Percentiles rank a stretch among this genome's conserved stretches.
Evolutionary conservation across 805 yeast genomes (phyloP).

Genomic region (Kodamaea neixiangensis): DNA sequence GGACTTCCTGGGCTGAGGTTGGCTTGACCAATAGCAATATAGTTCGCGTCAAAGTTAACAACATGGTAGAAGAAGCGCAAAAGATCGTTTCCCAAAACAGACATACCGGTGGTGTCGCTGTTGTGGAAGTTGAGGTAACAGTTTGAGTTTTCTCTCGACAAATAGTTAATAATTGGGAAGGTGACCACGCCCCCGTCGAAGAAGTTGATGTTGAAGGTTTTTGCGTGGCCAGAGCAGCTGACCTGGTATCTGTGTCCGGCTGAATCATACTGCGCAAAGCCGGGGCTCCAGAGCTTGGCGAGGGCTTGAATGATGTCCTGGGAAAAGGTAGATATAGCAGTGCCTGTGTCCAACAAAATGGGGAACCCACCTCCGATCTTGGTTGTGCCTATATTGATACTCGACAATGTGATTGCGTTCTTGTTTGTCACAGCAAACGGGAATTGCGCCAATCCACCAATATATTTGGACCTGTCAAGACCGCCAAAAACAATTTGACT

Average conservation of each 20-base stretch:
- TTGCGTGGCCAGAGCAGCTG: neutral
- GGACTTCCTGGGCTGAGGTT: conserved; percentile 4
- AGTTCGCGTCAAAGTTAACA: conserved; percentile 5
- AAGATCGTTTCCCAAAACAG: conserved; percentile 3
- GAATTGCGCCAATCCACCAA: conserved; percentile 8
- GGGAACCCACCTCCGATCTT: neutral
- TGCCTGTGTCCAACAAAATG: conserved; percentile 9
- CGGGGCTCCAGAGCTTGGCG: conserved; percentile 4
- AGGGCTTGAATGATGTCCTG: neutral
- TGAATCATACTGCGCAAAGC: neutral
- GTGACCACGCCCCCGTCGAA: neutral
- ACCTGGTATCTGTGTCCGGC: conserved; percentile 1
- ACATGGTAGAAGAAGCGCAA: conserved; percentile 3
- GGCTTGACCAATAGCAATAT: conserved; percentile 1
- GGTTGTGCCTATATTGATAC: neutral
- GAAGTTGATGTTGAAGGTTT: neutral
- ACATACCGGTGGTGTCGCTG: neutral
- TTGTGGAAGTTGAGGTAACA: conserved; percentile 4
- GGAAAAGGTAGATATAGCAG: conserved; percentile 4
- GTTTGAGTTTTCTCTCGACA: neutral
- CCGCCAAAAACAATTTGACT: conserved; percentile 24
- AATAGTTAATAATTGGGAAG: neutral
- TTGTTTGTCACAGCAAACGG: neutral
- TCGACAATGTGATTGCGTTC: neutral
- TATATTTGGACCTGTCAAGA: conserved; percentile 19